A percentile compares a stretch with the other conserved stretches of the same genome.
Conservation (phyloP, 2,329 filamentous ascomycete genomes). For the Microsporum canis region DNA sequence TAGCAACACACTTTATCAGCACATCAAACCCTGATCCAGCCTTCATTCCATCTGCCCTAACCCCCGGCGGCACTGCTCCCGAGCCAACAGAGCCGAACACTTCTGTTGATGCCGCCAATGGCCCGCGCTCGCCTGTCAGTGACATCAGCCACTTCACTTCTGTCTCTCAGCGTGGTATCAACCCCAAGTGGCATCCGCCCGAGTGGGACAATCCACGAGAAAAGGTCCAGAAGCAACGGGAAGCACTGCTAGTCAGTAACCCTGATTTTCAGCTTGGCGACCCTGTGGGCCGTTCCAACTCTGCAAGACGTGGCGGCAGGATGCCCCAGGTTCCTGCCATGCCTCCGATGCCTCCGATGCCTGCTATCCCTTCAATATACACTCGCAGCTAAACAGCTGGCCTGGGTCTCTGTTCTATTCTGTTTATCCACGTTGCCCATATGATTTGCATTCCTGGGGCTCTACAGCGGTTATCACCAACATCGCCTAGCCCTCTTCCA, state of each 20-base stretch:
- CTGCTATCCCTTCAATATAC: not conserved
- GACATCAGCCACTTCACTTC: constrained; percentile 82
- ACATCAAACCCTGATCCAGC: constrained; percentile 20
- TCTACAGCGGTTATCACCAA: not conserved
- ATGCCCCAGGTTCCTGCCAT: constrained; percentile 21
- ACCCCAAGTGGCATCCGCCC: constrained; percentile 63
- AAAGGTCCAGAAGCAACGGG: constrained; percentile 47
- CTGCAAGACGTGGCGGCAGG: constrained; percentile 9
- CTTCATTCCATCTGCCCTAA: constrained; percentile 21
- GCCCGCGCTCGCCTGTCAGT: constrained; percentile 61
- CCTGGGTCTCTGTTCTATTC: not conserved
- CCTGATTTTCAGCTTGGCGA: constrained; percentile 70
- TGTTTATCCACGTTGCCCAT: not conserved
- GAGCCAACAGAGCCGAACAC: constrained; percentile 31
- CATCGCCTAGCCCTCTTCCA: not conserved
- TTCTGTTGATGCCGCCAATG: constrained; percentile 54
- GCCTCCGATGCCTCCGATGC: constrained; percentile 7
- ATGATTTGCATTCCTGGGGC: not conserved
- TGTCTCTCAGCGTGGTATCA: constrained; percentile 76
- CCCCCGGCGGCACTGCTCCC: constrained; percentile 28
- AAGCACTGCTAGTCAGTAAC: constrained; percentile 65
- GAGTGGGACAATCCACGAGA: constrained; percentile 36
- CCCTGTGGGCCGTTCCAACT: constrained; percentile 16
- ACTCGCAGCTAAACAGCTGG: not conserved
- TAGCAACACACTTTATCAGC: constrained; percentile 74